Conservation (phyloP, 768 basidiomycete species). For the Xerocomellus dryophilus region DNA sequence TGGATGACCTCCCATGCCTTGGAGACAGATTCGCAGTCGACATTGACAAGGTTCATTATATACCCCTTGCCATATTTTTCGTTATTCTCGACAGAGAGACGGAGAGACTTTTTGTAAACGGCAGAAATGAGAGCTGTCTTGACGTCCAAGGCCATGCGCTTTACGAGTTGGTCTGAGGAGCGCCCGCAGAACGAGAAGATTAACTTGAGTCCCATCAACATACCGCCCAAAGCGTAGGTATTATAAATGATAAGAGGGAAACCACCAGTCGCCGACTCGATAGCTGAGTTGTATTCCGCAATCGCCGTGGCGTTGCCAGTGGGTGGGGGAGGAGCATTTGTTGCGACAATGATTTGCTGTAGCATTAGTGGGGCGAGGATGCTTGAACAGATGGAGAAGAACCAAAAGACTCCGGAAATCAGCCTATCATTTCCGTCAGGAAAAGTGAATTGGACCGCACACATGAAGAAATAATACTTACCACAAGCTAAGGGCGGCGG, state of each 20-base stretch:
- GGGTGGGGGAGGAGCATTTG: constrained; percentile 19
- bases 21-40: constrained; percentile 30
- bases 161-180: constrained; percentile 29
- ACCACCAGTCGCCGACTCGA: constrained; percentile 26
- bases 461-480: not conserved
- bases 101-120: constrained; percentile 32
- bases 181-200: constrained; percentile 27
- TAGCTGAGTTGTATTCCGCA: constrained; percentile 18
- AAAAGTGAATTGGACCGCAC: not conserved
- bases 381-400: constrained; percentile 21
- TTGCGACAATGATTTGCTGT: constrained; percentile 29
- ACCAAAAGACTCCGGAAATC: constrained; percentile 29
- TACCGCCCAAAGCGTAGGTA: constrained; percentile 24
- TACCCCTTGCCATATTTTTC: constrained; percentile 28
- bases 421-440: constrained; percentile 13
- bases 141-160: constrained; percentile 29
- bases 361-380: constrained; percentile 26
- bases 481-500: constrained; percentile 18
- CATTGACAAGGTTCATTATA: constrained; percentile 31
- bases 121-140: constrained; percentile 30
- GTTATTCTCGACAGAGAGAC: constrained; percentile 25
- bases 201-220: constrained; percentile 27
- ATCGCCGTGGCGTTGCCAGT: constrained; percentile 19
- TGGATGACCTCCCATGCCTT: constrained; percentile 29
- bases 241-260: constrained; percentile 27